Evolutionary conservation across 139 green algal genomes (phyloP), one percentile per base, ranked within the genome.

Genomic region (Auxenochlorella pyrenoidosa): DNA sequence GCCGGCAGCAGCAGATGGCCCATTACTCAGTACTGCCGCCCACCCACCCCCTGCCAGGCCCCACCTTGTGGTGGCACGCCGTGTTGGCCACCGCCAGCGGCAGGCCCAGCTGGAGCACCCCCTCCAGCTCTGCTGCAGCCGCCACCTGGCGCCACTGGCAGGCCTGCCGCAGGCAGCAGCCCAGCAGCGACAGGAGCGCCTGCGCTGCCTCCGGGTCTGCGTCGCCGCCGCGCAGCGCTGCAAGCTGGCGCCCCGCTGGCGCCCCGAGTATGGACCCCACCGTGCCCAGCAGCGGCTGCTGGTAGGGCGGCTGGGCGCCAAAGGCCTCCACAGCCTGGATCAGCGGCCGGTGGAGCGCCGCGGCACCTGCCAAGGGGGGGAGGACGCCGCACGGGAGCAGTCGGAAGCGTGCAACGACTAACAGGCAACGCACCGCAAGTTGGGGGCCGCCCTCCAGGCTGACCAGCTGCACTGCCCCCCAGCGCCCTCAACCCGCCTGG

Each of bases 101-200:
- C n/a, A 90, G 79, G n/a, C 71, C 86, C 54, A n/a, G 13, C 10
- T 0, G 0, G 28, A 88, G 73, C 32, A 86, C 26, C 0, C 41
- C 5, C 34, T 76, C 66, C 43, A 90, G 28, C 30, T 68, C 41
- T 8, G 26, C 40, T 0, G 65, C 44, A 5, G 79, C 79, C 0
- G 70, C 24, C 28, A 78, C 12, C 40, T 76, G 43, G 40, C 44
- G 84, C 85, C 85, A 89, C 22, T 43, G 66, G n/a, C 59, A 22
- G 10, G 43, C 73, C n/a, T 77, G 66, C 10, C 86, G 86, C 47
- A 80, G n/a, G 44, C 44, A 68, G 86, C 59, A 80, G 66, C 34
- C 44, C 82, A 85, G n/a, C 43, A 90, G 79, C 22, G 79, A 79
- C 26, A 90, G 79, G n/a, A 90, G 82, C 18, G 79, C 86, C n/a